Evolutionary conservation across 2,329 filamentous ascomycete genomes (phyloP).

Genomic region (Penicillium sp.): DNA sequence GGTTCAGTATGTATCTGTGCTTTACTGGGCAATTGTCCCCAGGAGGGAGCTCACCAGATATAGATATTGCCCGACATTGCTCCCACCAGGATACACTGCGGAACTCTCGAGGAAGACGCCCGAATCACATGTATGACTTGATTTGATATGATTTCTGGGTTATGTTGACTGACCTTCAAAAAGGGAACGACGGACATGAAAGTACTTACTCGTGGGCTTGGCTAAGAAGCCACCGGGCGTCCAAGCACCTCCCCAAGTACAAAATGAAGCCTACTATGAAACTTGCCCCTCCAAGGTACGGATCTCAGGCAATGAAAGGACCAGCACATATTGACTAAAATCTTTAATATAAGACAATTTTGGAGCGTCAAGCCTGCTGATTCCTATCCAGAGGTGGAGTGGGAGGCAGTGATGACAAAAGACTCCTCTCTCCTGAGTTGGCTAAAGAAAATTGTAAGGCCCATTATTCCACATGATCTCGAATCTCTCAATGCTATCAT

Average conservation of each 20-base stretch:
- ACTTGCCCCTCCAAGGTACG: neutral
- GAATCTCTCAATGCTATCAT: neutral
- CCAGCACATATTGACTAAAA: neutral
- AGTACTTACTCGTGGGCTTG: slow-evolving; percentile 71
- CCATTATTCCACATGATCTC: neutral
- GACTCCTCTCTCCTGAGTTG: slow-evolving; percentile 63
- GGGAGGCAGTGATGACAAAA: slow-evolving; percentile 63
- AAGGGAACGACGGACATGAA: slow-evolving; percentile 71
- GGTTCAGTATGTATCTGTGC: slow-evolving; percentile 58
- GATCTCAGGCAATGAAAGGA: neutral
- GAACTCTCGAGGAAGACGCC: neutral
- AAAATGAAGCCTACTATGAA: neutral
- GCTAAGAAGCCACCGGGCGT: slow-evolving; percentile 54
- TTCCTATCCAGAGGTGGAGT: slow-evolving; percentile 62
- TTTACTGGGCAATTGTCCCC: neutral
- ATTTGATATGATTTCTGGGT: neutral
- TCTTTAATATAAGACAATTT: neutral
- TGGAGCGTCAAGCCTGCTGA: slow-evolving; percentile 19
- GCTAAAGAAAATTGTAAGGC: slow-evolving; percentile 62
- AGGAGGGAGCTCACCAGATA: neutral
- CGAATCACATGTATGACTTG: slow-evolving; percentile 3
- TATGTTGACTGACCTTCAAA: neutral
- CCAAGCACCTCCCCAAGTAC: neutral
- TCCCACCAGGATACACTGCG: neutral
- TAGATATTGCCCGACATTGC: slow-evolving; percentile 52